Evolutionary conservation across 2,329 filamentous ascomycete genomes (phyloP).

Genomic region (Penicillium hordei): DNA sequence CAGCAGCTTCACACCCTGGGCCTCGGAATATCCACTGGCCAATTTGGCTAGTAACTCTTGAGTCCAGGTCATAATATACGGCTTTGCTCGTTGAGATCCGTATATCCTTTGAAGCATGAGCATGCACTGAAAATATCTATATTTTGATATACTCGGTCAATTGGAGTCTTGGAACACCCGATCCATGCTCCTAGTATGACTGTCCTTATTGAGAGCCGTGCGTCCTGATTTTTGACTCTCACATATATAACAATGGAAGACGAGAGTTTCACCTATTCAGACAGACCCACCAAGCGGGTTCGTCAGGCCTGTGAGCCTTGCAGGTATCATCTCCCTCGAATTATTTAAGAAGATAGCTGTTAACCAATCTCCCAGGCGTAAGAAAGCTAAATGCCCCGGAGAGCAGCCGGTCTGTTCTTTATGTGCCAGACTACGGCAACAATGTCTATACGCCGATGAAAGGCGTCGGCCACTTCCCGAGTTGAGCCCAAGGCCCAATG

Average conservation of each 20-base stretch:
- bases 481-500: slow-evolving; percentile 12
- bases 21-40: neutral
- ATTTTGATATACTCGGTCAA: neutral
- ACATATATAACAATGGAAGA: slow-evolving; percentile 13
- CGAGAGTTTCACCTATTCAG: slow-evolving; percentile 18
- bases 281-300: slow-evolving; percentile 37
- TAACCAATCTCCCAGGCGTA: slow-evolving; percentile 42
- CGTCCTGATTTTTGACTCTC: neutral
- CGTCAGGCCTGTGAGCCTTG: slow-evolving; percentile 47
- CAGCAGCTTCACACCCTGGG: neutral
- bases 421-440: slow-evolving; percentile 51
- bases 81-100: neutral
- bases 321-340: slow-evolving; percentile 25
- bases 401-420: slow-evolving; percentile 53
- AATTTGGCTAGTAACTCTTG: neutral
- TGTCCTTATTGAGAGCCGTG: neutral
- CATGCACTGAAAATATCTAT: neutral
- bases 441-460: slow-evolving; percentile 47
- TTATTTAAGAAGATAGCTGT: neutral
- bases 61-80: neutral
- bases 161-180: neutral
- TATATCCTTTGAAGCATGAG: neutral
- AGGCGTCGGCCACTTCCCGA: slow-evolving; percentile 24
- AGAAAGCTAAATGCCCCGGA: slow-evolving; percentile 54
- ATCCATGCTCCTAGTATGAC: neutral